Base-by-base conservation (phyloP, 306 rosid species). In the Albizia julibrissin region DNA sequence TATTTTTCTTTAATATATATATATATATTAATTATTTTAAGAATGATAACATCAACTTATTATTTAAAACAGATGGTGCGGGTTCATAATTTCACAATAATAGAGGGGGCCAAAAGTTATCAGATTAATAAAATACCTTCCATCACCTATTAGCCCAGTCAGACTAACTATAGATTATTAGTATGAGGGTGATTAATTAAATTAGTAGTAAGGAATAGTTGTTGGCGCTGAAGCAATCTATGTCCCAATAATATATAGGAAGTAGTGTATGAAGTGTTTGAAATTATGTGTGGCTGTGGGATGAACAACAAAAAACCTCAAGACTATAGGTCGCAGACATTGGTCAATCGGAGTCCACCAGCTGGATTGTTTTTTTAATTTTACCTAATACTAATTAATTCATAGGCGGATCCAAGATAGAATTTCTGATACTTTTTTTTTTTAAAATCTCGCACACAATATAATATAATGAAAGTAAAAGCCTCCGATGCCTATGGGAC, bases 261-360 rank as follows among this genome's bases (percentile, higher is more conserved):
- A 83, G 64, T 44, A 72, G 33, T 65, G 58, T 42, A 75, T 71
- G 76, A 69, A 75, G 42, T 33, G 15, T 50, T 71, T 80, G 85
- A 83, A 86, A 40, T 18, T 18, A 8, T 44, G 26, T 27, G 26
- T 14, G 5, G 6, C 52, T 47, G 19, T 56, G 22, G 58, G 50
- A 67, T 66, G 66, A 33, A 80, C 77, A 59, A 79, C 65, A 75
- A 22, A 21, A 79, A 11, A 29, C 49, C 22, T 8, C 72, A 76
- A 1, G 67, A 42, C 61, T 31, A 27, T 65, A 64, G 76, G 85
- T 87, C 78, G 6, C 37, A 77, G 80, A 77, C 82, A 87, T 11
- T 70, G 77, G 87, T 85, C 93, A 84, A 85, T 84, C 72, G 81
- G 22, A 85, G 87, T 84, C 83, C 74, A 77, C 77, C 87, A 86